These are phyloP conservation scores for Rhizophagus sp. DNA, from an alignment of 192 early-diverging fungal species.

Conservation along the genomic window DNA sequence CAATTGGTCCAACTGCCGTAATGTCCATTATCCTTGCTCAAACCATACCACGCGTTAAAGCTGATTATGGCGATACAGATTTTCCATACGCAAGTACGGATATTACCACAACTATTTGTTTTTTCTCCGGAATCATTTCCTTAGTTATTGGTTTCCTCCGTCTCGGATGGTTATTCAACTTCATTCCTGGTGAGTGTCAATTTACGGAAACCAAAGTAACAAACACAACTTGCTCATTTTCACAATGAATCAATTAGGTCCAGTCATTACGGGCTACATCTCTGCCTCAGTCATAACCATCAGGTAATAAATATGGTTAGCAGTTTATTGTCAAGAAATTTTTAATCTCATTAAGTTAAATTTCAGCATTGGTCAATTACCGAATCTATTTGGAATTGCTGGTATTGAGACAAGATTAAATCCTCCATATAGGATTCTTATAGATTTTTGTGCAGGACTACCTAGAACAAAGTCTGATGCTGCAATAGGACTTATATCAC, in stretches of 20 bases:
- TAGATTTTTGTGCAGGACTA: not conserved
- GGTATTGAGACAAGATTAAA: not conserved
- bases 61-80: not conserved
- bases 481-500: conserved; percentile 56
- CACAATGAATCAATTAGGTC: not conserved
- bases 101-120: conserved; percentile 63
- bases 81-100: not conserved
- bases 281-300: not conserved
- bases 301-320: not conserved
- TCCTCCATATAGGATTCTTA: not conserved
- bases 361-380: not conserved
- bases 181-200: conserved; percentile 78
- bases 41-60: not conserved
- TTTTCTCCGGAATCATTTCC: conserved; percentile 76
- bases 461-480: conserved; percentile 63
- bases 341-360: not conserved
- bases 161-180: conserved; percentile 85
- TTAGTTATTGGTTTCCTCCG: conserved; percentile 75
- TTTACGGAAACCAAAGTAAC: not conserved
- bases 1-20: conserved; percentile 63
- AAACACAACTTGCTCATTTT: not conserved
- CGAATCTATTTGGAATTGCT: not conserved
- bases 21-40: conserved; percentile 23
- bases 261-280: not conserved
- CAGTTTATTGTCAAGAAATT: not conserved